A percentile compares a stretch with the other conserved stretches of the same genome.
phyloP scores from a whole-genome alignment of 2,329 filamentous ascomycete species.

The Emergomyces pasteurianus region DNA sequence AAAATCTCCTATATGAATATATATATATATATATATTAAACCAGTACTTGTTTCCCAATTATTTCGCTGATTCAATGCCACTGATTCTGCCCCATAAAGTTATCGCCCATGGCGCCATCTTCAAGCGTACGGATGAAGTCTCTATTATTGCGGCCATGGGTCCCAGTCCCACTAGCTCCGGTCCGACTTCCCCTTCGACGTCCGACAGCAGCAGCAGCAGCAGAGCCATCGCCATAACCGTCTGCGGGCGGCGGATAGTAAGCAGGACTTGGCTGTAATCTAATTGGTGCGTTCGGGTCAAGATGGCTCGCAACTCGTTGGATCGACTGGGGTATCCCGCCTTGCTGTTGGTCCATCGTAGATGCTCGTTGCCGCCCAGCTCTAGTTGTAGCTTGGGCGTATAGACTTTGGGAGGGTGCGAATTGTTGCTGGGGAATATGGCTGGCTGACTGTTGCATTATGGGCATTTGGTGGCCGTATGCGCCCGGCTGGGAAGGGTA shows the following conservation, averaged over 20 bases:
- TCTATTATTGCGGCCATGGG: constrained; percentile 41
- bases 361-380: constrained; percentile 78
- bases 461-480: constrained; percentile 61
- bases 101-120: constrained; percentile 86
- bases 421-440: constrained; percentile 61
- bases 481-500: constrained; percentile 62
- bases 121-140: constrained; percentile 94
- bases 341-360: constrained; percentile 91
- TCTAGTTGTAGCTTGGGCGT: constrained; percentile 62
- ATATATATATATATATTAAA: background rate
- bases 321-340: constrained; percentile 81
- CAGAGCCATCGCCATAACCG: constrained; percentile 51
- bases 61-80: constrained; percentile 44
- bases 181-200: constrained; percentile 66
- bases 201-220: constrained; percentile 49
- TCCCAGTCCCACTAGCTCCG: constrained; percentile 27
- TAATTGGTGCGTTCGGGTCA: constrained; percentile 86
- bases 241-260: constrained; percentile 93
- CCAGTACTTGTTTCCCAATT: background rate
- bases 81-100: constrained; percentile 67
- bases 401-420: constrained; percentile 58
- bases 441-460: constrained; percentile 45
- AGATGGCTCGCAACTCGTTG: constrained; percentile 93
- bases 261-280: constrained; percentile 86
- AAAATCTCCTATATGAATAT: background rate